A percentile compares a stretch with the other conserved stretches of the same genome.
These are phyloP conservation scores for Lactifluus hygrophoroides DNA, from an alignment of 768 basidiomycete genomes.

Conservation along the genomic window DNA sequence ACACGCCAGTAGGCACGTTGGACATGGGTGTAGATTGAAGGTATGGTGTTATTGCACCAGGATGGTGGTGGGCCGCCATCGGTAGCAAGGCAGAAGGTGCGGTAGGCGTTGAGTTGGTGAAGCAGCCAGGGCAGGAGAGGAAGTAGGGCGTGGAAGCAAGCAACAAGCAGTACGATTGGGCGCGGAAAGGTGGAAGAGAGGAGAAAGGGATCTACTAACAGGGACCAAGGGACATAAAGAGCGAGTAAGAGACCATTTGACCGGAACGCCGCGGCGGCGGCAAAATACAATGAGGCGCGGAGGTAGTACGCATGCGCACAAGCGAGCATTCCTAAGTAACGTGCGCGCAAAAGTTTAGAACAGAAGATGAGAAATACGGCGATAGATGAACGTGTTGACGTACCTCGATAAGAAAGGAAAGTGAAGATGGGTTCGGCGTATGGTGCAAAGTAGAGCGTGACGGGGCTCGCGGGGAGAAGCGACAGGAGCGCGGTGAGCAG, in stretches of 20 bases:
- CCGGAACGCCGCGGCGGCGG: slow-evolving; percentile 55
- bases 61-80: slow-evolving; percentile 15
- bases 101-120: slow-evolving; percentile 64
- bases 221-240: slow-evolving; percentile 75
- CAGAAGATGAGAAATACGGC: not conserved
- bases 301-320: slow-evolving; percentile 44
- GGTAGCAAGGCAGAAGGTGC: slow-evolving; percentile 47
- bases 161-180: slow-evolving; percentile 27
- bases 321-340: slow-evolving; percentile 46
- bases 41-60: slow-evolving; percentile 62
- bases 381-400: slow-evolving; percentile 18
- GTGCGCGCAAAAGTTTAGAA: not conserved
- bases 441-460: slow-evolving; percentile 57
- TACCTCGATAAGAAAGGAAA: slow-evolving; percentile 65
- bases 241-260: slow-evolving; percentile 70
- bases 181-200: slow-evolving; percentile 27
- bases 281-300: slow-evolving; percentile 51
- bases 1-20: slow-evolving; percentile 80
- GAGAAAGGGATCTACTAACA: slow-evolving; percentile 49
- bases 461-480: slow-evolving; percentile 73
- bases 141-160: slow-evolving; percentile 36
- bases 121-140: slow-evolving; percentile 57
- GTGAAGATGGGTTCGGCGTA: slow-evolving; percentile 88
- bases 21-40: slow-evolving; percentile 73
- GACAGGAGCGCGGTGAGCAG: slow-evolving; percentile 57